Conservation (phyloP, 345 rosid genomes). For the Ailanthus altissimus region DNA sequence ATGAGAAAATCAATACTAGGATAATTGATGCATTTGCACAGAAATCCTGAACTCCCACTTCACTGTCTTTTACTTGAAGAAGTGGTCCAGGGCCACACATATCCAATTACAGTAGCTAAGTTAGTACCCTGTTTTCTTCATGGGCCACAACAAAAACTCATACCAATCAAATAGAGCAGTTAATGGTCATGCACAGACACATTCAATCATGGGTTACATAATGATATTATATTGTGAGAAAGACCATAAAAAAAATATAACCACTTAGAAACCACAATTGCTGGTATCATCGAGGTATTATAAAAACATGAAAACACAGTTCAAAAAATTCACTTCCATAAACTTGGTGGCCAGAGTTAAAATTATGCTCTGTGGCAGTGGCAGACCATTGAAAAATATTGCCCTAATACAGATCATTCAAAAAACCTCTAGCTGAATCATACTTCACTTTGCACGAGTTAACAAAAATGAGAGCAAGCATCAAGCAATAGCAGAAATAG, state of each 20-base stretch:
- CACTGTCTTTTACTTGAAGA: background rate
- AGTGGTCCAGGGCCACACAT: background rate
- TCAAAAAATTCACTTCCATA: background rate
- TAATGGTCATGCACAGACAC: background rate
- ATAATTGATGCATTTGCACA: slow-evolving; percentile 1
- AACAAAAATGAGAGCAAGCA: background rate
- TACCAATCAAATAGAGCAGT: background rate
- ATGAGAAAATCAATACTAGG: background rate
- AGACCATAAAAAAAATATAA: background rate
- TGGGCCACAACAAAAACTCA: background rate
- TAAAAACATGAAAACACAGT: background rate
- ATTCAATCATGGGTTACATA: background rate
- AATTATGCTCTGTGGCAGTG: background rate
- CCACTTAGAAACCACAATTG: background rate
- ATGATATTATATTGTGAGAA: background rate
- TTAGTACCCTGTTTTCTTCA: background rate
- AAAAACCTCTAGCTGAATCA: slow-evolving; percentile 6
- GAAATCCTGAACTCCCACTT: background rate
- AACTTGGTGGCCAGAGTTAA: background rate
- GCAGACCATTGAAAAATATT: background rate
- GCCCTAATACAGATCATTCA: background rate
- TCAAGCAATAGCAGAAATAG: background rate
- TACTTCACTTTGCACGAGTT: slow-evolving; percentile 2
- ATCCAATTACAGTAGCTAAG: background rate
- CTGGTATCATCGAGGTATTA: background rate